Evolutionary conservation across 208 protist species (phyloP), one percentile per base, ranked within the genome.

Genomic region (Pavlovales sp.): DNA sequence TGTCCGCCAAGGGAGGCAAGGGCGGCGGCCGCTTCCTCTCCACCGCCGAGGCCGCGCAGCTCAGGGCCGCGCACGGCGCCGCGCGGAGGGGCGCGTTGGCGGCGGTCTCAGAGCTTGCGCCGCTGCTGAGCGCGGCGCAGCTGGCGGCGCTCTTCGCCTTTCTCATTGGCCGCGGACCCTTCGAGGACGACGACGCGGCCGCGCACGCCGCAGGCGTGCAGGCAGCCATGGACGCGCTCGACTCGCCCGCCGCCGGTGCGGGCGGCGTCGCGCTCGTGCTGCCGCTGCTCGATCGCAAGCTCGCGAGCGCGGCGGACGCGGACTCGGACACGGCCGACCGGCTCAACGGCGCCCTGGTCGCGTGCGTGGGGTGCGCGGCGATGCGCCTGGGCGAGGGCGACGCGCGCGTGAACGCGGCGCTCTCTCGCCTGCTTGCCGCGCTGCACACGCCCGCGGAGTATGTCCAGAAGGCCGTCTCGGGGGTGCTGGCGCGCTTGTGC

Each of bases 391-490:
- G 47, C 4, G 32, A 30, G 8, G 82, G 67, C 42, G 67, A 92
- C 76, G 66, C 44, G 30, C 79, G 92, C 90, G 87, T 93, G 40
- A 37, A 2, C 8, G 42, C 75, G 30, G 89, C 96, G 46, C 42
- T 96, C 22, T 87, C 91, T 26, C 80, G 90, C 32, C 85, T 96
- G 11, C n/a, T 95, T 0, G 42, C 75, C 11, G 88, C 94, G n/a
- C 90, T 96, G 10, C 79, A 76, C n/a, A 96, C 92, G 30, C 94
- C 94, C 30, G 95, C 95, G 34, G 90, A 96, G 90, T 34, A 18
- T 20, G 95, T 97, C 66, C 95, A 96, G 91, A 57, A 90, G 46
- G 90, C 94, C 34, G 92, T 94, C 20, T 42, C 91, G 32, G 82
- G 93, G 41, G 94, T 93, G 88, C 89, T 97, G 34, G 87, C 92